These are phyloP conservation scores for Rhododendron vialii DNA, from an alignment of 148 eudicot species.

Conservation along the genomic window DNA sequence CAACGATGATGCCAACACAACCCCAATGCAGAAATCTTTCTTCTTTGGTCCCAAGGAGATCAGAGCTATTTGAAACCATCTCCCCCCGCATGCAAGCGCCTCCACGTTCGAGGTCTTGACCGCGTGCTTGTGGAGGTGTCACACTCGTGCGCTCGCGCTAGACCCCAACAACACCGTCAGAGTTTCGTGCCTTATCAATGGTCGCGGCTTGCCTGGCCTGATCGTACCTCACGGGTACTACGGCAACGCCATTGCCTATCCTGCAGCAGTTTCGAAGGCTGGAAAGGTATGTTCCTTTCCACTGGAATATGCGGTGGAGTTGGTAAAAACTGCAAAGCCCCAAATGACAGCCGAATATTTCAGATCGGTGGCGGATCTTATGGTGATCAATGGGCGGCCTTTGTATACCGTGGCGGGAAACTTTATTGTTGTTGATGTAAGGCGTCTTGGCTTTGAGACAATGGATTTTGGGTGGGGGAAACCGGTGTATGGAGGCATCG, in stretches of 20 bases:
- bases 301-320: too few relatives aligned
- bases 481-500: too few relatives aligned
- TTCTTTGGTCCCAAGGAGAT: not conserved
- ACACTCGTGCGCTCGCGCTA: slow-evolving; percentile 11
- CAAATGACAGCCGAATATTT: too few relatives aligned
- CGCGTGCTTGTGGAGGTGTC: slow-evolving; percentile 22
- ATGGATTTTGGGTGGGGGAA: too few relatives aligned
- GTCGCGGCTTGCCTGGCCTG: not conserved
- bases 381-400: too few relatives aligned
- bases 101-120: slow-evolving; percentile 22
- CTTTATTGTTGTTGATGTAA: too few relatives aligned
- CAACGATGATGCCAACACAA: slow-evolving; percentile 12
- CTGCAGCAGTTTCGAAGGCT: slow-evolving; percentile 8
- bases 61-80: not conserved
- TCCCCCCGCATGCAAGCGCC: not conserved
- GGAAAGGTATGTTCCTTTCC: not conserved
- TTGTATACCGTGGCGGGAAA: too few relatives aligned
- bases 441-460: too few relatives aligned
- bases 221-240: slow-evolving; percentile 8
- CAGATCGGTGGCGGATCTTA: too few relatives aligned
- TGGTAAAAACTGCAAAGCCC: too few relatives aligned
- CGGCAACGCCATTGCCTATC: slow-evolving; percentile 18
- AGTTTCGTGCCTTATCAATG: slow-evolving; percentile 14
- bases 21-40: slow-evolving; percentile 3
- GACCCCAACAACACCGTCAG: slow-evolving; percentile 6